These are phyloP conservation scores for Amphirosellinia nigrospora DNA, from an alignment of 495 filamentous ascomycete genomes.

Conservation along the genomic window DNA sequence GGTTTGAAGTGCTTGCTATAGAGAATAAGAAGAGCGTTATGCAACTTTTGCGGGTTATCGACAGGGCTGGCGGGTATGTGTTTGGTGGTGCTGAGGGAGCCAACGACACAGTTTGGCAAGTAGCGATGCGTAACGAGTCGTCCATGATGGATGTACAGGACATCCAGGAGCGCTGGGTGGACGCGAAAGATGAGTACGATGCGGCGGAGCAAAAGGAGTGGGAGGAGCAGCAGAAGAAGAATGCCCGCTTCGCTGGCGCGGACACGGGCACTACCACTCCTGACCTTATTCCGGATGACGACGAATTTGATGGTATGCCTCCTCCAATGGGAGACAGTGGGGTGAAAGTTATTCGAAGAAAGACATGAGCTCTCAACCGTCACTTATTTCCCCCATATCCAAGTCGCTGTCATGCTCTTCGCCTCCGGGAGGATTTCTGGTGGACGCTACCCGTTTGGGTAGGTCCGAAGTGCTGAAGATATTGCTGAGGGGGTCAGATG, in stretches of 20 bases:
- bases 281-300: slow-evolving; percentile 40
- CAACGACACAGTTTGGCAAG: slow-evolving; percentile 92
- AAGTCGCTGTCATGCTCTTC: slow-evolving; percentile 58
- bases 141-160: slow-evolving; percentile 81
- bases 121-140: slow-evolving; percentile 87
- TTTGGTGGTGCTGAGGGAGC: slow-evolving; percentile 91
- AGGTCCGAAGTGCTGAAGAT: slow-evolving; percentile 45
- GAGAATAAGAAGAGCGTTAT: slow-evolving; percentile 98
- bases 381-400: slow-evolving; percentile 53
- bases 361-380: slow-evolving; percentile 47
- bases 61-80: slow-evolving; percentile 89
- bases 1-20: slow-evolving; percentile 91
- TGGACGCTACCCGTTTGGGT: slow-evolving; percentile 45
- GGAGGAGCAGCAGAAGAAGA: slow-evolving; percentile 59
- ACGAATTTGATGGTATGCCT: slow-evolving; percentile 42
- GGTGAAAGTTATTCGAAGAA: slow-evolving; percentile 49
- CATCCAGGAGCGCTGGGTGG: slow-evolving; percentile 94
- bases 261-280: slow-evolving; percentile 31
- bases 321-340: slow-evolving; percentile 43
- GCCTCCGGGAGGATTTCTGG: slow-evolving; percentile 51
- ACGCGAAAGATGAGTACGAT: slow-evolving; percentile 87
- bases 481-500: slow-evolving; percentile 44
- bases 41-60: slow-evolving; percentile 82
- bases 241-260: slow-evolving; percentile 34
- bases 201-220: slow-evolving; percentile 74